Evolutionary conservation across 1,139 yeast species (phyloP), one percentile per base, ranked within the genome.

Genomic region (Blastobotrys persicus): DNA sequence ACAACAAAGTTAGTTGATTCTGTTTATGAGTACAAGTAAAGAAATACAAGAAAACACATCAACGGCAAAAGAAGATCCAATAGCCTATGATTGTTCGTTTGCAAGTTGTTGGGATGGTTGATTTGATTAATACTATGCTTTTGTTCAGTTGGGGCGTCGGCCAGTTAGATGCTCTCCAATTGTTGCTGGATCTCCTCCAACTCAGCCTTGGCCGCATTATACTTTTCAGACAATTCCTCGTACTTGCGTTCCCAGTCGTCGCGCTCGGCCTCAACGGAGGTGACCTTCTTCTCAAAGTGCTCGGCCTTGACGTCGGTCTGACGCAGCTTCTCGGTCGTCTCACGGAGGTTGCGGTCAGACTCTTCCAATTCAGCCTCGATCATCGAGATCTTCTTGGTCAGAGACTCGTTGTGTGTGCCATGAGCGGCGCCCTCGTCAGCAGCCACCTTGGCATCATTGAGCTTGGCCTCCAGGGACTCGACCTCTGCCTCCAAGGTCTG

Each of bases 241-340:
- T 77, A 85, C 76, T 88, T 89, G 77, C 81, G 80, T 76, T 92
- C 98, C 81, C 88, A 79, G 55, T 86, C 88, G 64, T 88, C 95
- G 73, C 88, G 88, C 75, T 92, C 98, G 59, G 84, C 76, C 75
- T 92, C 98, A 66, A 91, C 80, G 28, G 96, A 87, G 51, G 88
- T 80, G 55, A 92, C 95, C 76, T 87, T 88, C 75, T 96, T 88
- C 75, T 91, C 97, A 72, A 89, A 81, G 74, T 88, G 96, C 74
- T 94, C 98, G 58, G 95, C 95, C 76, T 89, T 88, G 75, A 94
- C 83, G 67, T 94, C 99, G 54, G 96, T 84, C 70, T 88, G 96
- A 72, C 97, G 88, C 70, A 91, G 80, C 77, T 89, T 88, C 66
- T 85, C 91, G 59, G 96, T 88, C 58, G 97, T 88, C 71, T 88